Percentiles rank a stretch among this genome's conserved stretches.
Evolutionary conservation across 441 rosid species (phyloP).

Genomic region (Populus trichocarpa): DNA sequence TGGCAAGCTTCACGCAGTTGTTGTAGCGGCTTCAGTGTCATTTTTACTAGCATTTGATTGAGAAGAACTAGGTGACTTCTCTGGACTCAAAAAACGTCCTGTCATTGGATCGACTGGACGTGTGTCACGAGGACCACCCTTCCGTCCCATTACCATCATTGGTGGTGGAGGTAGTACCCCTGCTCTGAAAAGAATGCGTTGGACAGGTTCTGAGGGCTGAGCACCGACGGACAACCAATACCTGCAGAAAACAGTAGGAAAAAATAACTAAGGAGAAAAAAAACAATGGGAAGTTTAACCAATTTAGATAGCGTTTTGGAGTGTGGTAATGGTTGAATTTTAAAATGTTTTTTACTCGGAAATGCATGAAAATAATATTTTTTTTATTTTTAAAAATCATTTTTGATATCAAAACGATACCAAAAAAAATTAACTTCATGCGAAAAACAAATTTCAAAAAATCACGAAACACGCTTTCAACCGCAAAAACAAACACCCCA

Average conservation of each 20-base stretch:
- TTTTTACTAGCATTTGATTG: conserved; percentile 17
- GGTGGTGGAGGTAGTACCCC: conserved; percentile 88
- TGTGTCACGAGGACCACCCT: conserved; percentile 78
- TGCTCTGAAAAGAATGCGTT: conserved; percentile 76
- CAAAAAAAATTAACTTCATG: too few relatives aligned
- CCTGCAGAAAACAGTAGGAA: conserved; percentile 32
- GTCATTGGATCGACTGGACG: conserved; percentile 80
- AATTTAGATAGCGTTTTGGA: too few relatives aligned
- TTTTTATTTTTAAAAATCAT: too few relatives aligned
- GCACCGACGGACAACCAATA: conserved; percentile 97
- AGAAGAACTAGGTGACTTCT: conserved; percentile 24
- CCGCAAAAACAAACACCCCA: too few relatives aligned
- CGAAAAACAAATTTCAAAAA: too few relatives aligned
- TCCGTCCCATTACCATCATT: conserved; percentile 74
- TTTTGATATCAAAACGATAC: too few relatives aligned
- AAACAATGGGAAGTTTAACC: not conserved
- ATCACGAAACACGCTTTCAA: too few relatives aligned
- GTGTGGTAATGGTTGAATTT: too few relatives aligned
- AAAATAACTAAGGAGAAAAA: not conserved
- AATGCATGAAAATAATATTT: too few relatives aligned
- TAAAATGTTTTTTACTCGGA: too few relatives aligned
- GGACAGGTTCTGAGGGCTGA: conserved; percentile 86
- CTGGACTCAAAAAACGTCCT: conserved; percentile 47
- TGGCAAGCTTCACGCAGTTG: conserved; percentile 13
- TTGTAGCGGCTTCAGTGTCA: conserved; percentile 9